These are phyloP conservation scores for Cornus kousa DNA, from an alignment of 148 eudicot species.

Conservation along the genomic window DNA sequence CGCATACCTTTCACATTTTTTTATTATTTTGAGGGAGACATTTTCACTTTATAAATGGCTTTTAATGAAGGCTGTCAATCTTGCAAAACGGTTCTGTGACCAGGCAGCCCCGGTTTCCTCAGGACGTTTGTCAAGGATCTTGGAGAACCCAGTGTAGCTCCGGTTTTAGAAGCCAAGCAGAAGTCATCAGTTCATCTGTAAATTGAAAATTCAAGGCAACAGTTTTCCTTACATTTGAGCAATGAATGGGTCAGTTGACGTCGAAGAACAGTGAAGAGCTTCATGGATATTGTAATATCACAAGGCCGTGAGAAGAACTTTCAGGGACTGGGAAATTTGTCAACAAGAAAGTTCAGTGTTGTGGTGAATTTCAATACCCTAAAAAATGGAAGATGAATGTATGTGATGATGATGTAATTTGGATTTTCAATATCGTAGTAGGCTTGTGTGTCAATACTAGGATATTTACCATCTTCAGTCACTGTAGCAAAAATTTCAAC, in stretches of 20 bases:
- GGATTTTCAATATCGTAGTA: too few relatives aligned
- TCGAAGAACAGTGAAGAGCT: neutral
- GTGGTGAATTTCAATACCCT: too few relatives aligned
- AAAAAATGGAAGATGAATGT: too few relatives aligned
- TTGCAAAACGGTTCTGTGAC: constrained; percentile 89
- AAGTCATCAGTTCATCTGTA: neutral
- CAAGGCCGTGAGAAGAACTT: neutral
- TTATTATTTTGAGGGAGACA: neutral
- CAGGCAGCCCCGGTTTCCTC: constrained; percentile 90
- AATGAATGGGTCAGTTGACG: too few relatives aligned
- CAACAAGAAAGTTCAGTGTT: too few relatives aligned
- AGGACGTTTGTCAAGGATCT: constrained; percentile 66
- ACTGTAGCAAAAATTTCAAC: neutral
- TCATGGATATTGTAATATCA: neutral
- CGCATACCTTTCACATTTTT: neutral
- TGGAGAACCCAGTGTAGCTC: constrained; percentile 13
- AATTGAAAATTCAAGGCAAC: too few relatives aligned
- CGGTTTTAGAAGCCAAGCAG: constrained; percentile 7
- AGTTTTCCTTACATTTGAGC: neutral
- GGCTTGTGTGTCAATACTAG: neutral
- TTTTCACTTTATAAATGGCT: neutral
- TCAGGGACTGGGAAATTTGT: too few relatives aligned
- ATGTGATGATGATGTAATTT: neutral
- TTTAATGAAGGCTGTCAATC: constrained; percentile 75
- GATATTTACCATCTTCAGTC: neutral